A percentile compares a stretch with the other conserved stretches of the same genome.
Conservation (phyloP, 208 protist genomes). For the Histomonas meleagridis region DNA sequence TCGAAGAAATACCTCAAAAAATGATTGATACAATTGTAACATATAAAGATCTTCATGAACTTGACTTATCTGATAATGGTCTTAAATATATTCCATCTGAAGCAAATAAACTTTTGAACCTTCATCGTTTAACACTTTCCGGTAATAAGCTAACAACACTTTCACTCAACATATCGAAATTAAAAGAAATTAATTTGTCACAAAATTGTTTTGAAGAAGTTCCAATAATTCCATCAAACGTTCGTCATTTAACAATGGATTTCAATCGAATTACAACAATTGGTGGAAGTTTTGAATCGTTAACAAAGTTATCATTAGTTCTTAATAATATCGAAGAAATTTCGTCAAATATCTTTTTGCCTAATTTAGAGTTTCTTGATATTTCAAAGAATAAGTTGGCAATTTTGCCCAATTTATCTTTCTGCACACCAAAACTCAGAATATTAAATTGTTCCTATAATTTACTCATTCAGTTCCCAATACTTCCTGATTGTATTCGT, state of each 20-base stretch:
- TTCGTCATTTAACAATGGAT: neutral
- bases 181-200: neutral
- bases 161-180: neutral
- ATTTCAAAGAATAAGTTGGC: neutral
- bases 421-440: neutral
- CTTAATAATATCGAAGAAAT: neutral
- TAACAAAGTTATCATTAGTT: neutral
- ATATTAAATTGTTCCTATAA: neutral
- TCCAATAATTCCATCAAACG: neutral
- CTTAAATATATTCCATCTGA: neutral
- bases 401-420: neutral
- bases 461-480: neutral
- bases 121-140: neutral
- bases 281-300: neutral
- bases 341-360: neutral
- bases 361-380: neutral
- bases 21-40: neutral
- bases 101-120: neutral
- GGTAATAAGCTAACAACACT: neutral
- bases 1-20: neutral
- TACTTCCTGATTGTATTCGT: neutral
- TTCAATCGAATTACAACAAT: neutral
- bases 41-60: neutral
- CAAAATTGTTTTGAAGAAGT: neutral
- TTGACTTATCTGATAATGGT: neutral